phyloP scores from a whole-genome alignment of 805 yeast genomes.

The Kodamaea nitidulidarum region DNA sequence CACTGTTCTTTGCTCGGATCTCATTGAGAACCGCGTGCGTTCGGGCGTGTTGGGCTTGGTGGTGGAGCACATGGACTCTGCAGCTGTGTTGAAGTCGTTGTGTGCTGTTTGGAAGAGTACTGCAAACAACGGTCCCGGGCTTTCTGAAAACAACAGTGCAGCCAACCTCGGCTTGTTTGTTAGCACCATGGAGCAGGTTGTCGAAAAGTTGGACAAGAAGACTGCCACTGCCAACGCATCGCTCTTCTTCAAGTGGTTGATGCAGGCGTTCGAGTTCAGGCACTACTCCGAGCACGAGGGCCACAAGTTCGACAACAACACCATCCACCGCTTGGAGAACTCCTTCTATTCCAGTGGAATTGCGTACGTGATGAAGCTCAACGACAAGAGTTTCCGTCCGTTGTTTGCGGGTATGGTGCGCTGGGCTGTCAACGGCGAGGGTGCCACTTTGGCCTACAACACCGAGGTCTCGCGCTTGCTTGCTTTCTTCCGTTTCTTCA shows the following conservation, averaged over 20 bases:
- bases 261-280: slow-evolving; percentile 70
- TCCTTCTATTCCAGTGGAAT: slow-evolving; percentile 71
- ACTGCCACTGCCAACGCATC: slow-evolving; percentile 69
- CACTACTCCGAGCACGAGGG: slow-evolving; percentile 36
- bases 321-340: slow-evolving; percentile 77
- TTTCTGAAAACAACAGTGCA: slow-evolving; percentile 30
- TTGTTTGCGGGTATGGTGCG: slow-evolving; percentile 78
- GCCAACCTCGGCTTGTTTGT: slow-evolving; percentile 62
- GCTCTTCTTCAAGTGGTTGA: slow-evolving; percentile 61
- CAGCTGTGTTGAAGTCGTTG: slow-evolving; percentile 58
- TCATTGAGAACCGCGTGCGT: slow-evolving; percentile 58
- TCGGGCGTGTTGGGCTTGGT: slow-evolving; percentile 57
- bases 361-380: slow-evolving; percentile 78
- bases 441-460: slow-evolving; percentile 42
- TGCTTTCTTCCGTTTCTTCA: slow-evolving; percentile 83
- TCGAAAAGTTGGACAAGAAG: slow-evolving; percentile 69
- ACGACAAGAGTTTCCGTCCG: slow-evolving; percentile 92
- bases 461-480: slow-evolving; percentile 54
- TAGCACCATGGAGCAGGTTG: slow-evolving; percentile 58
- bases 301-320: slow-evolving; percentile 57
- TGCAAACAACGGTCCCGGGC: no score
- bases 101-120: slow-evolving; percentile 65
- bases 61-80: slow-evolving; percentile 64
- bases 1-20: slow-evolving; percentile 52
- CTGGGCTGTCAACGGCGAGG: slow-evolving; percentile 91